Evolutionary conservation across 2,329 filamentous ascomycete species (phyloP), one percentile per base, ranked within the genome.

Genomic region (Tolypocladium ophioglossoides): DNA sequence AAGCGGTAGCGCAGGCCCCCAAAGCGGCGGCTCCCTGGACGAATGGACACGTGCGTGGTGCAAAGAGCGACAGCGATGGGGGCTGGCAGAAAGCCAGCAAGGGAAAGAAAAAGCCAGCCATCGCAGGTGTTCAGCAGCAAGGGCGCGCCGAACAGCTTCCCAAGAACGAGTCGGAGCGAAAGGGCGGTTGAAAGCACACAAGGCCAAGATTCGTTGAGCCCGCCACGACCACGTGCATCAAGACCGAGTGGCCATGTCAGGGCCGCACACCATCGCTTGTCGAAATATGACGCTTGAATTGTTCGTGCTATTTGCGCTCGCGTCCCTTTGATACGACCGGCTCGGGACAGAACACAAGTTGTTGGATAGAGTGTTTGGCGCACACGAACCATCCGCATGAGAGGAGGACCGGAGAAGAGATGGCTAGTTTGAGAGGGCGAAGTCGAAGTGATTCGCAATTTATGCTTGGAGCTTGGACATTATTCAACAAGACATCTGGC

Each of bases 1-100:
- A 61, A 48, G 53, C 60, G 14, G 51, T 58, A 39, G 52, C 58
- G 12, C 63, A 61, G 39, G 49, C 51, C 39, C 69, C 63, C 50
- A 72, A 71, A 40, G 60, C 66, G 4, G 78, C 76, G 52, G 71
- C 72, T 4, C 62, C 64, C 9, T 71, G 74, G 53, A 72, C 78
- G 49, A 79, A 78, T 58, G 79, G 80, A 0, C 80, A 84, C 54
- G 70, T 72, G 0, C 75, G 80, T 32, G 72, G 69, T 18, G 73
- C 72, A 24, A 83, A 79, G 66, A 82, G 78, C 58, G 80, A 83
- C 61, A 76, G 72, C 32, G 75, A 77, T 14, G 64, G 70, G 35
- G 74, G 69, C 2, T 86, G 83, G 83, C 82, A 85, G 57, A 83
- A 83, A 63, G 75, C 79, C 18, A 70, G 71, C 22, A 83, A 82